phyloP scores from a whole-genome alignment of 768 basidiomycete species.

The Mycena crocata region DNA sequence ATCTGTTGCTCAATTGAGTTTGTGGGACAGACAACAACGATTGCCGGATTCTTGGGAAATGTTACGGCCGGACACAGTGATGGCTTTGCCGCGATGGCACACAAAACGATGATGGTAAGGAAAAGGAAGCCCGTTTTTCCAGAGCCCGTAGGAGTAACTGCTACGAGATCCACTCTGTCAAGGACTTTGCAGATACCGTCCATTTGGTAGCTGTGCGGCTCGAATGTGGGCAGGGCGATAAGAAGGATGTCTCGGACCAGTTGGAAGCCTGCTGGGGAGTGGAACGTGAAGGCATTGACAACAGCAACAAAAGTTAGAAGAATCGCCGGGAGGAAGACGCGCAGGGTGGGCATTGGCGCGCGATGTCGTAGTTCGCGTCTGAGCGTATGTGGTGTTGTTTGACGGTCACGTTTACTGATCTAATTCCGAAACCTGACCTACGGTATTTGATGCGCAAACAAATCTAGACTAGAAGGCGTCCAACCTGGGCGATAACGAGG shows the following conservation, averaged over 20 bases:
- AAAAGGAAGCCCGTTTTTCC: background rate
- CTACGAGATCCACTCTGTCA: background rate
- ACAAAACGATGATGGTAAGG: background rate
- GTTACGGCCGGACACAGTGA: background rate
- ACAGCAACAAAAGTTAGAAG: background rate
- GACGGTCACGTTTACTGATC: background rate
- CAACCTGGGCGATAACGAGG: too few species aligned
- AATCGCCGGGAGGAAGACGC: too few species aligned
- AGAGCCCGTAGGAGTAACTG: too few species aligned
- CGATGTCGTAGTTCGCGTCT: background rate
- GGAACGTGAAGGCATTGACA: background rate
- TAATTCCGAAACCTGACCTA: background rate
- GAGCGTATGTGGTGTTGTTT: constrained; percentile 3
- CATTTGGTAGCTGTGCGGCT: constrained; percentile 6
- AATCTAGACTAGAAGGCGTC: constrained; percentile 13
- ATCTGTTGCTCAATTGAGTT: background rate
- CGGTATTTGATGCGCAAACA: background rate
- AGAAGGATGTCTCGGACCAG: constrained; percentile 1
- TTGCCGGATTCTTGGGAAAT: constrained; percentile 2
- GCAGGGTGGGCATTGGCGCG: background rate
- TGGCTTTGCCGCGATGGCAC: background rate
- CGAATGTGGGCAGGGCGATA: constrained; percentile 1
- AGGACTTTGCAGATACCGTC: too few species aligned
- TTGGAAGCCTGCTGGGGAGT: background rate
- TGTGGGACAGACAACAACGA: background rate